phyloP scores from a whole-genome alignment of 2,329 filamentous ascomycete genomes.

The Pseudocercospora pini-densiflorae region DNA sequence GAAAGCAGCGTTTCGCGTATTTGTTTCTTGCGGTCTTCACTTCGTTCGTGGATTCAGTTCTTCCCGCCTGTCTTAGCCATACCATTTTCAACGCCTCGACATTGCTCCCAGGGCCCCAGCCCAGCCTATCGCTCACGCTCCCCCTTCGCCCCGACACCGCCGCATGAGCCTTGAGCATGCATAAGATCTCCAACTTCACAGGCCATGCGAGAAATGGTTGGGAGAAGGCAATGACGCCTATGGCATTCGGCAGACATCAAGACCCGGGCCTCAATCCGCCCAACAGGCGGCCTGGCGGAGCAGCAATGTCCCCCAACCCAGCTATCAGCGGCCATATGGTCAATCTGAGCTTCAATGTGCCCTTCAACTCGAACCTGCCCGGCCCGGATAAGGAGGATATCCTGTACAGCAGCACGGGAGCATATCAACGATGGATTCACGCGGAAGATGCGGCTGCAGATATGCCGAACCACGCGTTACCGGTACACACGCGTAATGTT shows the following conservation, averaged over 20 bases:
- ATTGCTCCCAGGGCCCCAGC: not conserved
- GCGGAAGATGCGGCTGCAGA: constrained; percentile 84
- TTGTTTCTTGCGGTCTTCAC: constrained; percentile 20
- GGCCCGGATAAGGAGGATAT: constrained; percentile 95
- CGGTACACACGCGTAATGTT: constrained; percentile 88
- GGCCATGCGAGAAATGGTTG: constrained; percentile 69
- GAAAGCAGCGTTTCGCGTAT: constrained; percentile 25
- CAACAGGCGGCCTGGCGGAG: constrained; percentile 40
- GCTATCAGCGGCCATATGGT: constrained; percentile 76
- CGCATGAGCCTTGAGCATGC: constrained; percentile 52
- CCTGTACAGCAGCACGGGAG: constrained; percentile 85
- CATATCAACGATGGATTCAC: constrained; percentile 91
- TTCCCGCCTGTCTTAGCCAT: constrained; percentile 12
- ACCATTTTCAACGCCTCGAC: constrained; percentile 2
- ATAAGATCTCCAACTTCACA: constrained; percentile 71
- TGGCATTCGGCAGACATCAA: constrained; percentile 55
- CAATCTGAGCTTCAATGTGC: constrained; percentile 96
- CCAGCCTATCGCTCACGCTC: constrained; percentile 9
- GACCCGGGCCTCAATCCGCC: constrained; percentile 57
- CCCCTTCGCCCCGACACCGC: constrained; percentile 23
- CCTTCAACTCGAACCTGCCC: constrained; percentile 88
- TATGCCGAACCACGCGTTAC: constrained; percentile 83
- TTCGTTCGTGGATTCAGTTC: constrained; percentile 14
- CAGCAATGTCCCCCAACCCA: constrained; percentile 56
- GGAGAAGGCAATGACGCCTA: constrained; percentile 64